Evolutionary conservation across 176 grass and related monocot genomes (phyloP), one percentile per base, ranked within the genome.

Genomic region (Microstegium vimineum): DNA sequence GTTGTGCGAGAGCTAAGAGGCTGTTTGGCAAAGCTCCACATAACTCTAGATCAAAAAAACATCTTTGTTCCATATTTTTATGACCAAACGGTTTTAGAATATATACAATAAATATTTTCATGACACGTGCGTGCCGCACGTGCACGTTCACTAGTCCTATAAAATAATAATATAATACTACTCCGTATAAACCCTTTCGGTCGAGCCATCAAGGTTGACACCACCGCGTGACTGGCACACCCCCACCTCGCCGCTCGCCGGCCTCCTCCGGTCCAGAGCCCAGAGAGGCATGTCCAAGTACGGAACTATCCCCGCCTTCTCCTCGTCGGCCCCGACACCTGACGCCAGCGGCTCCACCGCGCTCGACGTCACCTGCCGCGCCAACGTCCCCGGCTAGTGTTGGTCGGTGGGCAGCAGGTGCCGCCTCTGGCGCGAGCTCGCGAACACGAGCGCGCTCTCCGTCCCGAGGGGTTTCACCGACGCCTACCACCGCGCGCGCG

Each of bases 311-410:
- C 90, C 95, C 25, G 87, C 83, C 51, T 84, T 82, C 38, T 87
- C 59, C 4, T 75, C 47, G 16, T 2, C 81, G 2, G 15, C 25
- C 9, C 52, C 43, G 22, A 68, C 85, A 25, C 23, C 79, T 2
- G 68, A 22, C 0, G 57, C 38, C 42, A 85, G 85, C 86, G 74
- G n/a, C 10, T 40, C 66, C 80, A 79, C 46, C 22, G 66, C 90
- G 41, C 84, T 94, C 33, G 90, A 86, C 78, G 91, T 86, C 90
- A 93, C 94, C 90, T 90, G 90, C 71, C 90, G 90, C 45, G 95
- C 92, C 47, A 93, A 94, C 90, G 92, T 80, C 22, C 92, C 90
- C 10, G 90, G 86, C 37, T 77, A 74, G 15, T 28, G 82, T 6
- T 89, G 86, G 25, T 33, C 89, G 10, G 79, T 83, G 10, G 49